Percentiles rank a stretch among this genome's conserved stretches.
Evolutionary conservation across 345 rosid species (phyloP).

Genomic region (Passiflora organensis): DNA sequence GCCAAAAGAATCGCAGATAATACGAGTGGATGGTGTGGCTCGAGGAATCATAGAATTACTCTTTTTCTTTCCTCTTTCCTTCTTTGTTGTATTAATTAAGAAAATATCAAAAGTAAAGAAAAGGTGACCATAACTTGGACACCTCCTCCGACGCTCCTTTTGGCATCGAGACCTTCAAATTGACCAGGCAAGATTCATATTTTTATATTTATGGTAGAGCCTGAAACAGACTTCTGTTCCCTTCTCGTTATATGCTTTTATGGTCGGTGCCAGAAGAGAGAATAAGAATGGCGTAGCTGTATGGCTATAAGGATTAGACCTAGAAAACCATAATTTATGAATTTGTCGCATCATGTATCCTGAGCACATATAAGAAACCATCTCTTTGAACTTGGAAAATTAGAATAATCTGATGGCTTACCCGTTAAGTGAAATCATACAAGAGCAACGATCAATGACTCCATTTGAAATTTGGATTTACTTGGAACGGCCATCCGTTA

Average conservation of each 20-base stretch:
- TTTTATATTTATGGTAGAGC: no score
- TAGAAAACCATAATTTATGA: neutral
- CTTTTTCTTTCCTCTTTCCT: conserved; percentile 1
- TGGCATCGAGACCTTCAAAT: conserved; percentile 51
- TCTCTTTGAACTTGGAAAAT: no score
- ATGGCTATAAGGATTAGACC: no score
- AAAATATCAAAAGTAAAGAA: conserved; percentile 1
- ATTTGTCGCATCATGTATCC: neutral
- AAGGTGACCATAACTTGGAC: conserved; percentile 10
- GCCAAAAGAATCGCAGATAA: no score
- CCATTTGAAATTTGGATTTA: no score
- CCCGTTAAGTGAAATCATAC: no score
- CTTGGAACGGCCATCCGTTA: neutral
- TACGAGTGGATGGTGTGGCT: conserved; percentile 50
- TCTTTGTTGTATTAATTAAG: conserved; percentile 7
- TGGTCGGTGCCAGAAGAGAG: conserved; percentile 30
- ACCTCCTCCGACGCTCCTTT: conserved; percentile 13
- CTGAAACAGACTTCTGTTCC: conserved; percentile 10
- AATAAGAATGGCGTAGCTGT: neutral
- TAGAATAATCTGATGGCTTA: no score
- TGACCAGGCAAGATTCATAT: conserved; percentile 8
- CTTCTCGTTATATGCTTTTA: conserved; percentile 20
- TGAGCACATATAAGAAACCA: no score
- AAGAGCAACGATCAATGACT: no score
- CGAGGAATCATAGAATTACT: conserved; percentile 44